Conservation (phyloP, 2,329 filamentous ascomycete genomes). For the Botrytis aclada region DNA sequence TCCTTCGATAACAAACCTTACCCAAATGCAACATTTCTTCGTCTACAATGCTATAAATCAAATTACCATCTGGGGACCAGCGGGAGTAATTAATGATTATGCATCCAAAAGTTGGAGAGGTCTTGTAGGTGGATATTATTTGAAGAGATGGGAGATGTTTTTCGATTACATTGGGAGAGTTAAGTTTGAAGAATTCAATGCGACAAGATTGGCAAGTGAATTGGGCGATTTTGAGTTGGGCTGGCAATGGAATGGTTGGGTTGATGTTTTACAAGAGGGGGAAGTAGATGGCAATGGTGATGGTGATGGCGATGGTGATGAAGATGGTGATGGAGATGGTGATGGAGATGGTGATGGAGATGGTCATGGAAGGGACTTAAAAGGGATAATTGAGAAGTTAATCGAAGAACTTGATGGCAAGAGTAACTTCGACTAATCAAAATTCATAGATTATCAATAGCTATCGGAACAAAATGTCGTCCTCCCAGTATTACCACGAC, state of each 20-base stretch:
- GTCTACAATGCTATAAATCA: conserved; percentile 49
- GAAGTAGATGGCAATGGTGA: too few species aligned
- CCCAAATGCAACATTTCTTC: not conserved
- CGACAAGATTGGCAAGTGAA: not conserved
- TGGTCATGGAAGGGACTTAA: not conserved
- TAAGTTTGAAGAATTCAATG: not conserved
- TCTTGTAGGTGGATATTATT: conserved; percentile 43
- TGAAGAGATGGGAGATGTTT: not conserved
- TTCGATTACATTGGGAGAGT: not conserved
- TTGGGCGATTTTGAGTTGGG: not conserved
- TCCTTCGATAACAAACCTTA: not conserved
- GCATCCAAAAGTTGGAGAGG: conserved; percentile 49
- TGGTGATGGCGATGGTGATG: not conserved
- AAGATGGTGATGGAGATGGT: not conserved
- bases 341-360: too few species aligned
- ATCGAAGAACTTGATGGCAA: too few species aligned
- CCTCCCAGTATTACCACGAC: too few species aligned
- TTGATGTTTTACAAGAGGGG: too few species aligned
- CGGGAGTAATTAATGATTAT: conserved; percentile 49
- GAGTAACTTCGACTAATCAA: too few species aligned
- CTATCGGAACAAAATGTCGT: too few species aligned
- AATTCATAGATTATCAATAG: too few species aligned
- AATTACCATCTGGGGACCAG: conserved; percentile 50
- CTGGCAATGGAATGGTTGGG: not conserved
- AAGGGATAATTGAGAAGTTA: not conserved